Evolutionary conservation across 176 grass and related monocot species (phyloP).

Genomic region (Elaeis guineensis): DNA sequence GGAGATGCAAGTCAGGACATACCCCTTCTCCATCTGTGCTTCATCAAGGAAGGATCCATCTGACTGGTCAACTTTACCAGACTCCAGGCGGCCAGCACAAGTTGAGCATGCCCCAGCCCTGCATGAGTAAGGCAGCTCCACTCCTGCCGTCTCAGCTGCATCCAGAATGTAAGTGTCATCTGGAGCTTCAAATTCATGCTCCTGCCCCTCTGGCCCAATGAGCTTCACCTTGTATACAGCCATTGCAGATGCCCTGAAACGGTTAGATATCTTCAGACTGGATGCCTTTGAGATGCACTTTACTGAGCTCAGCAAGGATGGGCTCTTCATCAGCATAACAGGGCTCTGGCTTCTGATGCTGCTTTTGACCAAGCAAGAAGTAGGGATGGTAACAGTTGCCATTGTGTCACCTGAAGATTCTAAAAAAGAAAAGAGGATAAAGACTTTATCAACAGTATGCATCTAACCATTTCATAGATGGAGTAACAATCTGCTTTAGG

Average conservation of each 20-base stretch:
- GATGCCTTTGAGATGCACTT: background rate
- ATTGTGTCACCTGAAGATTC: too few species aligned
- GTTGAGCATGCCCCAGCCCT: conserved; percentile 59
- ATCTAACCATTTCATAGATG: too few species aligned
- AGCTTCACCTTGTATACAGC: conserved; percentile 69
- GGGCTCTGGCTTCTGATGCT: background rate
- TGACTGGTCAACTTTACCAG: conserved; percentile 69
- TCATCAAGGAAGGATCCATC: conserved; percentile 81
- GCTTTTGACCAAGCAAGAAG: background rate
- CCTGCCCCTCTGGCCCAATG: conserved; percentile 32
- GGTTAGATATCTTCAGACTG: background rate
- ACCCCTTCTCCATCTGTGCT: conserved; percentile 36
- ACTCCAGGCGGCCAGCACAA: conserved; percentile 46
- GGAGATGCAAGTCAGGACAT: conserved; percentile 58
- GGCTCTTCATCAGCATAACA: conserved; percentile 6
- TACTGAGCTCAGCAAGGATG: background rate
- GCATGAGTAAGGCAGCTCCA: conserved; percentile 82
- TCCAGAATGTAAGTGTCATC: conserved; percentile 75
- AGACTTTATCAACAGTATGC: too few species aligned
- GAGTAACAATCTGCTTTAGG: too few species aligned
- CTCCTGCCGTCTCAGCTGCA: conserved; percentile 46
- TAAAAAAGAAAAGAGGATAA: too few species aligned
- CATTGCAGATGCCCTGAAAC: conserved; percentile 27
- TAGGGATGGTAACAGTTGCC: too few species aligned
- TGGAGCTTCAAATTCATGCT: conserved; percentile 55